These are phyloP conservation scores for Cucurbita maxima DNA, from an alignment of 306 rosid genomes.

Conservation along the genomic window DNA sequence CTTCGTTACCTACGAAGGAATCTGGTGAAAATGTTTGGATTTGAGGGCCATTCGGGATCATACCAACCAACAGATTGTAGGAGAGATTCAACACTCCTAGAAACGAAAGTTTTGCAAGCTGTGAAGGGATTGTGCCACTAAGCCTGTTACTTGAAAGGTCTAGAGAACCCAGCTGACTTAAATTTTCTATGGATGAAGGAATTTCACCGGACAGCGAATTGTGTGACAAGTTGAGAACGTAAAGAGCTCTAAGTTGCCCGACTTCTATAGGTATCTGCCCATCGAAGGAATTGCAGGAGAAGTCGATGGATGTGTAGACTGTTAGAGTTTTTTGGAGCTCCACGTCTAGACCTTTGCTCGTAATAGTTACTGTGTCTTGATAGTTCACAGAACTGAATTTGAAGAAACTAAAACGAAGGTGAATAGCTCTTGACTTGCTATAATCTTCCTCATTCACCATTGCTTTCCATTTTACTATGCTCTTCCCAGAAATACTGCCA, in stretches of 20 bases:
- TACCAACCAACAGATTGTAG: slow-evolving; percentile 15
- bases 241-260: background rate
- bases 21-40: slow-evolving; percentile 16
- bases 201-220: slow-evolving; percentile 13
- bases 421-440: background rate
- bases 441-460: background rate
- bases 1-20: slow-evolving; percentile 19
- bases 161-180: slow-evolving; percentile 19
- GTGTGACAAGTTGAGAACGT: slow-evolving; percentile 4
- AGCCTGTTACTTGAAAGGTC: slow-evolving; percentile 21
- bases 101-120: slow-evolving; percentile 8
- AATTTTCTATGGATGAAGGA: slow-evolving; percentile 14
- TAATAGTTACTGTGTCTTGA: background rate
- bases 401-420: background rate
- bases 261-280: background rate
- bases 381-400: background rate
- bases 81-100: slow-evolving; percentile 20
- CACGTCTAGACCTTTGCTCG: background rate
- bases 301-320: background rate
- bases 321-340: background rate
- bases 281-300: background rate
- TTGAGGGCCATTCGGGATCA: slow-evolving; percentile 23
- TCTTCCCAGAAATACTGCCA: background rate
- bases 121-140: slow-evolving; percentile 9
- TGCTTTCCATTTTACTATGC: background rate